Base-by-base conservation (phyloP, 2,329 filamentous ascomycete species). In the Fusarium poae region DNA sequence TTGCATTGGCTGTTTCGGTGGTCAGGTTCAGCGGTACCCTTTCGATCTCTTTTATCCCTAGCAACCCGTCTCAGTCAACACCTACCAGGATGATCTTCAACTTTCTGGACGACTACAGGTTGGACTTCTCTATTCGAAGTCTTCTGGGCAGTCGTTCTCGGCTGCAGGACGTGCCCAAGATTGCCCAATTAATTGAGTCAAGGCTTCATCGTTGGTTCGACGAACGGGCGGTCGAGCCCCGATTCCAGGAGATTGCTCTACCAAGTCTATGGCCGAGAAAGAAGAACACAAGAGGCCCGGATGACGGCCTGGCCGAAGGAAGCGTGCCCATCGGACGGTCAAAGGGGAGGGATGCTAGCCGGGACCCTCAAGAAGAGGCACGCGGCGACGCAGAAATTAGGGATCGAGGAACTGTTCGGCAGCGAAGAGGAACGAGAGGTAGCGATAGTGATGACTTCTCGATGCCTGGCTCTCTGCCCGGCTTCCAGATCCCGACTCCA, bases 11-110 rank as follows among this genome's bases (percentile, higher is more conserved):
- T 0, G 94, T 99, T 15, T 96, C 91, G 18, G 92, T 99, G 18
- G 93, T 97, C 18, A 87, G 96, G 16, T 99, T 99, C 79, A 97
- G 94, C 48, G 96, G 96, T 42, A 99, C 96, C 0, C 82, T 99
- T 20, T 97, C 93, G 44, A 92, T 98, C 44, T 97, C 93, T 1
- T 97, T 98, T 76, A 93, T 97, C 62, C 96, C 96, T 1, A 88
- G 88, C 73, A 91, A 89, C 72, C 85, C 88, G 1, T 85, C 86
- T 15, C 87, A 90, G 32, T 65, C 62, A 12, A 65, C 62, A 5
- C 92, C 92, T 6, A 97, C 96, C 5, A 97, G 94, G 77, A 91
- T 99, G 78, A 93, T 93, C 1, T 98, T 99, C 79, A 97, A 93
- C 58, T 99, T 99, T 76, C 85, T 95, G 34, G 92, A 95, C 77